Evolutionary conservation across 371 early-diverging fungal species (phyloP).

Genomic region (Syncephalastrum contaminatum): DNA sequence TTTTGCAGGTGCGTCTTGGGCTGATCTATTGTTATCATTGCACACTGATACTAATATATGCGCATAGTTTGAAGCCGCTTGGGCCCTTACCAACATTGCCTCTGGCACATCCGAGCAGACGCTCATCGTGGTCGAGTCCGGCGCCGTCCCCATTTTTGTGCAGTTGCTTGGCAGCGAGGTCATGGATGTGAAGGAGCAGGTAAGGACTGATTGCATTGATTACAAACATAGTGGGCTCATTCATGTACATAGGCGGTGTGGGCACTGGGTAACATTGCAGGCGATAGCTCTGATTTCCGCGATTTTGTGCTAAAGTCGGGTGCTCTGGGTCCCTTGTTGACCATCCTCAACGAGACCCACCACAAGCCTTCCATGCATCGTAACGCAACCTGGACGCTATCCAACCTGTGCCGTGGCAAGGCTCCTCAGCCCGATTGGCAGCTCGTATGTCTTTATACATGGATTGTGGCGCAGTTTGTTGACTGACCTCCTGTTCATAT

Average conservation of each 20-base stretch:
- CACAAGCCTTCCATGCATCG: constrained; percentile 93
- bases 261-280: constrained; percentile 99
- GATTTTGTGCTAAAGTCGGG: constrained; percentile 90
- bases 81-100: constrained; percentile 99
- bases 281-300: constrained; percentile 94
- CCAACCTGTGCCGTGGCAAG: constrained; percentile 99
- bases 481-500: background rate
- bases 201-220: constrained; percentile 26
- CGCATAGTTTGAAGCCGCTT: constrained; percentile 98
- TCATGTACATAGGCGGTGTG: constrained; percentile 84
- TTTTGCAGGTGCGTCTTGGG: constrained; percentile 75
- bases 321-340: constrained; percentile 81
- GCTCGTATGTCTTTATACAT: constrained; percentile 50
- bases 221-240: constrained; percentile 95
- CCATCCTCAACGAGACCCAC: constrained; percentile 80
- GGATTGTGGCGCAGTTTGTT: constrained; percentile 48
- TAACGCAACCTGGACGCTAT: constrained; percentile 98
- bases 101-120: constrained; percentile 99
- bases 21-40: background rate
- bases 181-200: constrained; percentile 96
- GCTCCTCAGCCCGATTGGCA: constrained; percentile 94
- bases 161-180: constrained; percentile 84
- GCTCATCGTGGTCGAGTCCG: constrained; percentile 86
- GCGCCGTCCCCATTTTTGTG: constrained; percentile 94
- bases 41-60: background rate